Conservation (phyloP, 495 filamentous ascomycete genomes). For the Aspergillus biplanus region DNA sequence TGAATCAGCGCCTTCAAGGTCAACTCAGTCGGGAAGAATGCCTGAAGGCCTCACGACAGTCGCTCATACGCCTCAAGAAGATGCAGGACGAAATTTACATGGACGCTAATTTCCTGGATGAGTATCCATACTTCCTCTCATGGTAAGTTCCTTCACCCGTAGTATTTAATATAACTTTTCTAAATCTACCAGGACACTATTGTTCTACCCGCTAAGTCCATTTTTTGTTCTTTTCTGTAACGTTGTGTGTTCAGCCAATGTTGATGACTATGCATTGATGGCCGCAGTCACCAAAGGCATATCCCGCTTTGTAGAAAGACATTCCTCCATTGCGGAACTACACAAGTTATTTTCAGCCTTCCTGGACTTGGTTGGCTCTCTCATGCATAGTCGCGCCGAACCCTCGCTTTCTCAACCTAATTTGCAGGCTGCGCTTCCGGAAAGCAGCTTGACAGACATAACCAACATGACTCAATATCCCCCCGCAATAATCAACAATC, state of each 20-base stretch:
- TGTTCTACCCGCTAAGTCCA: constrained; percentile 35
- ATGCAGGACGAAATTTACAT: constrained; percentile 30
- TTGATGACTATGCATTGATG: constrained; percentile 36
- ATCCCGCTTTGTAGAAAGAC: constrained; percentile 29
- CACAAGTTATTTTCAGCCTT: constrained; percentile 37
- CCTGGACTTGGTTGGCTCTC: constrained; percentile 17
- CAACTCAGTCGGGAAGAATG: constrained; percentile 34
- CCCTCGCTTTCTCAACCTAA: not conserved
- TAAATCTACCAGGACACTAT: constrained; percentile 27
- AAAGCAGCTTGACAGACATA: not conserved
- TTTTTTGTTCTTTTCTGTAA: constrained; percentile 43
- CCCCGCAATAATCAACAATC: not conserved
- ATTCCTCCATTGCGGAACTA: constrained; percentile 33
- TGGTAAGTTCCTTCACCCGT: constrained; percentile 24
- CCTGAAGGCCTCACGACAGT: constrained; percentile 32
- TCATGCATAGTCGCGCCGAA: constrained; percentile 22
- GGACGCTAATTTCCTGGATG: constrained; percentile 25
- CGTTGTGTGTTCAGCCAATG: constrained; percentile 36
- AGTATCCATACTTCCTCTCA: constrained; percentile 36
- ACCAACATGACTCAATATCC: not conserved
- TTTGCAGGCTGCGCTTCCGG: not conserved
- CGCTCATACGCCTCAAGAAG: constrained; percentile 27
- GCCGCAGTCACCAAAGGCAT: constrained; percentile 33
- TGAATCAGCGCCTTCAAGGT: constrained; percentile 20
- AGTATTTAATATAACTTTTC: constrained; percentile 8